Evolutionary conservation across 176 grass and related monocot species (phyloP), one percentile per base, ranked within the genome.

Genomic region (Puya raimondii): DNA sequence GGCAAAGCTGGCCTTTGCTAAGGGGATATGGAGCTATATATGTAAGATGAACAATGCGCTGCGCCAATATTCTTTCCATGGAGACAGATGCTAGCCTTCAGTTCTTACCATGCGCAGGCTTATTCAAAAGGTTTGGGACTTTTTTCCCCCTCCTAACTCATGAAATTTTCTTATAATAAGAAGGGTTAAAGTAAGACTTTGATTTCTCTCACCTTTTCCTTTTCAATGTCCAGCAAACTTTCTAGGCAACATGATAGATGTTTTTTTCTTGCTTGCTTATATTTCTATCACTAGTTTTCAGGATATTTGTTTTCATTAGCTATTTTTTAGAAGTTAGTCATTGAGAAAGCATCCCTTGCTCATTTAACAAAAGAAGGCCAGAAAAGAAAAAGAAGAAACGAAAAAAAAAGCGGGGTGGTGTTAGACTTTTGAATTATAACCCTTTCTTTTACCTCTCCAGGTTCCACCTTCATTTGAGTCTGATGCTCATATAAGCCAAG

Each of bases 1-100:
- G 86, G 94, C 94, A 76, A 99, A 99, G 70, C 74, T 99, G 25
- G 89, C 94, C 23, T 99, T 99, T 86, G 83, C 94, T 11, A 99
- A 90, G 70, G 94, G 94, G 12, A 93, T 99, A 51, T 97, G 94
- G 94, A 99, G 42, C 65, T 99, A 90, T 66, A 81, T 99, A 29
- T 99, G 85, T 72, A 99, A 99, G 77, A 99, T 88, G 87, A 89
- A 99, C 66, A 86, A 70, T 64, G 94, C 94, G 70, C 77, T 99
- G 74, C 82, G 85, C 74, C 74, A 69, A 54, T 99, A 99, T 78
- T 75, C 94, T 27, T 67, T 63, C 48, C 69, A 48, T 27, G 71
- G 66, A 51, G 33, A 12, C n/a, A 65, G 66, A 57, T 53, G 56
- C 0, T 88, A 84, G 1, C 20, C 29, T 54, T 93, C 90, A 9